Evolutionary conservation across 345 rosid genomes (phyloP), one percentile per base, ranked within the genome.

Genomic region (Hibiscus tridactylites): DNA sequence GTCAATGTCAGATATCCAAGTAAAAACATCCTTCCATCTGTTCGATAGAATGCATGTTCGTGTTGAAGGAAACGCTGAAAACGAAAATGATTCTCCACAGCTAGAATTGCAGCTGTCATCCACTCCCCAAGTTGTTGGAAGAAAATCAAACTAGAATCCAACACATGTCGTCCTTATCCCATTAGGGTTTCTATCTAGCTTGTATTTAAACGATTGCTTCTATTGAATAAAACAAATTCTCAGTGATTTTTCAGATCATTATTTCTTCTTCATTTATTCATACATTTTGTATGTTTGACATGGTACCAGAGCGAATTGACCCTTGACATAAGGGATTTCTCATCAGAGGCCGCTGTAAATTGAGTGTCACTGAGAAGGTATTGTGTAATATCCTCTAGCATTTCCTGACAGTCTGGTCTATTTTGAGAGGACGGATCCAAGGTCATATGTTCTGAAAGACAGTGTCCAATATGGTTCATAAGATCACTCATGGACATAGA

Each of bases 291-390:
- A n/a, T n/a, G n/a, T n/a, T n/a, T n/a, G n/a, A n/a, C n/a, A n/a
- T n/a, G n/a, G n/a, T n/a, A n/a, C n/a, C 86, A 92, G 24, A 96
- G 89, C 70, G 99, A 96, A 77, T 92, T 87, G 76, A 96, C 99
- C 81, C 99, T 87, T 53, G 99, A 86, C 96, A 96, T 96, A 44
- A 96, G 93, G 75, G 84, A 86, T 76, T 91, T 90, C 84, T 96
- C 99, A 71, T 96, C 98, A 54, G 96, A 88, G 11, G 88, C 73
- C 61, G 93, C 42, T 60, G 88, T 79, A 26, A 80, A 77, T 68
- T 92, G 98, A 74, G 85, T 83, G 74, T 96, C 97, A 68, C 89
- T 89, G 21, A 96, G 89, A 65, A 96, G 86, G 76, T 86, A 92
- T 75, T 91, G 95, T 19, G 93, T 89, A 74, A 96, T 79, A 79